A percentile compares a stretch with the other conserved stretches of the same genome.
phyloP scores from a whole-genome alignment of 31 red algal species.

The Porphyra umbilicalis region DNA sequence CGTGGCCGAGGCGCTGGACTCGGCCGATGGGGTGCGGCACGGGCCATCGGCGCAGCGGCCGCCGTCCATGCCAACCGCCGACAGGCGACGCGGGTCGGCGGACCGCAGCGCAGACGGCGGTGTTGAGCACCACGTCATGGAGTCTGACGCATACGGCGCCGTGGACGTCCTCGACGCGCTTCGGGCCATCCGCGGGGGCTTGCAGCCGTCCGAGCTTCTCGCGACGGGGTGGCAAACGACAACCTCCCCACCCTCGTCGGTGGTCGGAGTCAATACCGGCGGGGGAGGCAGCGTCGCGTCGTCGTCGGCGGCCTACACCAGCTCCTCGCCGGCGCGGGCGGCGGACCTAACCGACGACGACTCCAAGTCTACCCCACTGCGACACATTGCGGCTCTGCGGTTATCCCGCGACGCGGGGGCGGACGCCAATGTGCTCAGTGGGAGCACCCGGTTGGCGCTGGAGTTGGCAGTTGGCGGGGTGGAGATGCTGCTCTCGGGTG shows the following conservation, averaged over 20 bases:
- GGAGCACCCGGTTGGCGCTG: constrained; percentile 34
- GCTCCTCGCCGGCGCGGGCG: not conserved
- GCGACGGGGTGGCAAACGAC: not conserved
- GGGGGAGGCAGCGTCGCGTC: not conserved
- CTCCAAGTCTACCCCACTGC: constrained; percentile 8
- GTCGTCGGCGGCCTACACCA: not conserved
- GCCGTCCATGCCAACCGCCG: not conserved
- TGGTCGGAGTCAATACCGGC: not conserved
- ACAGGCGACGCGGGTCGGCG: not conserved
- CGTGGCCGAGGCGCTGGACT: not conserved
- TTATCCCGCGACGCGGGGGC: constrained; percentile 59
- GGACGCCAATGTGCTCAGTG: not conserved
- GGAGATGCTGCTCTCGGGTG: constrained; percentile 67
- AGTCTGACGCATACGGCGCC: not conserved
- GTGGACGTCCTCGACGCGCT: not conserved
- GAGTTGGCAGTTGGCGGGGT: constrained; percentile 76
- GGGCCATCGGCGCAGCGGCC: not conserved
- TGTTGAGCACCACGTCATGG: not conserved
- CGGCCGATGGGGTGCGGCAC: not conserved
- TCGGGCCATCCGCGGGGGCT: not conserved
- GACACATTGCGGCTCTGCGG: constrained; percentile 62
- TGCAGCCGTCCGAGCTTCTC: not conserved
- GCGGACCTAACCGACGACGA: not conserved
- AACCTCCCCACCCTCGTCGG: not conserved
- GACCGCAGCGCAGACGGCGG: not conserved